Base-by-base conservation (phyloP, 495 filamentous ascomycete genomes). In the Staphylotrichum longicolle region DNA sequence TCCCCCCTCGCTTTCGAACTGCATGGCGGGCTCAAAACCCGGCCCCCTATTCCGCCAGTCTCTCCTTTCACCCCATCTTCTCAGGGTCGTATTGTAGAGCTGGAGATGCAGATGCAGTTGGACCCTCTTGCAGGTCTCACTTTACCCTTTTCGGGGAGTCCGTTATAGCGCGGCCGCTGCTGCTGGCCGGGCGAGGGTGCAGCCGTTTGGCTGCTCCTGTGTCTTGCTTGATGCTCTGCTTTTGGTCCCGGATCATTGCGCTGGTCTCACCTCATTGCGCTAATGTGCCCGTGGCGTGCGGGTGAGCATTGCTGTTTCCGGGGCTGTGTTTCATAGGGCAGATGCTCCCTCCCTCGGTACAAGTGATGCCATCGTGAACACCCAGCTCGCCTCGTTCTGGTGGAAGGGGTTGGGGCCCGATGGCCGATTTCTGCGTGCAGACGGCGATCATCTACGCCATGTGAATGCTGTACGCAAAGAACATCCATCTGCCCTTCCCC, bases 91-190 rank as follows among this genome's bases (percentile, higher is more conserved):
- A 54, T 49, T 55, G 11, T 41, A 3, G n/a, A 8, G n/a, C 37
- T 49, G 33, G n/a, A 47, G 50, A 47, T 61, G 52, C 59, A 55
- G 15, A 48, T 54, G 59, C 50, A 49, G 59, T 61, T 61, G 59
- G 59, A 32, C 51, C 15, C 15, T 7, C 7, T 30, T 55, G 59
- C 59, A 61, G 50, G 41, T 61, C 51, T 55, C 33, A 27, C 59
- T 47, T 62, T 62, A 50, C 60, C 53, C 53, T 55, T 62, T 57
- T 44, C 20, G 9, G 53, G 53, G 39, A 10, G n/a, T 7, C 48
- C 27, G 12, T 52, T 35, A 59, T 45, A 32, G 20, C 2, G 34
- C 39, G 46, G 35, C 10, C 56, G 34, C 46, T 50, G 30, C 15
- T 37, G 41, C 41, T 45, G 46, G 56, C 34, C 35, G 46, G 20